Conservation (phyloP, 2,329 filamentous ascomycete species). For the Pseudopithomyces maydicus region DNA sequence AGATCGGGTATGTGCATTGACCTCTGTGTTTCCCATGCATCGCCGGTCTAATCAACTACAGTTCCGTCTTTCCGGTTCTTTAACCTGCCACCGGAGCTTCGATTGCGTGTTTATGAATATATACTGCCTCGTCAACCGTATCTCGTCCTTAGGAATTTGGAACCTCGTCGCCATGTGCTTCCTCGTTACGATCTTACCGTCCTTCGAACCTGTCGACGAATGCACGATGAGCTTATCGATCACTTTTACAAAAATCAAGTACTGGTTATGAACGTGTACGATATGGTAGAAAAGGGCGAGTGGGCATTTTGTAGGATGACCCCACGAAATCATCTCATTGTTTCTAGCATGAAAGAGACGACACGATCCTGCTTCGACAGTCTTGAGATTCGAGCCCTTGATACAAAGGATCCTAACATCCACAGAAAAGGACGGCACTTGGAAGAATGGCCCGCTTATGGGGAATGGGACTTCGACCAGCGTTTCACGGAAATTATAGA, state of each 20-base stretch:
- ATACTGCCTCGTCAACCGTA: constrained; percentile 9
- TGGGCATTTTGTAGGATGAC: background rate
- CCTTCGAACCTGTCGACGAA: constrained; percentile 7
- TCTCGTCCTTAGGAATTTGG: constrained; percentile 10
- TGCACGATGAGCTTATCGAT: constrained; percentile 9
- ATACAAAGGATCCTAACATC: constrained; percentile 6
- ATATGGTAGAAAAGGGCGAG: background rate
- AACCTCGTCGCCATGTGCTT: constrained; percentile 8
- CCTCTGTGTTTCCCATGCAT: background rate
- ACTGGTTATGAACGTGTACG: constrained; percentile 10
- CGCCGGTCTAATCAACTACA: background rate
- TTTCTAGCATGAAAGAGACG: constrained; percentile 3
- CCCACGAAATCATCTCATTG: constrained; percentile 8
- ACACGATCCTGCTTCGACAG: constrained; percentile 7
- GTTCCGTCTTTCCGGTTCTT: constrained; percentile 11
- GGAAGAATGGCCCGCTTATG: constrained; percentile 1
- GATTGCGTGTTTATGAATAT: constrained; percentile 8
- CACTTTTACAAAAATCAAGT: constrained; percentile 12
- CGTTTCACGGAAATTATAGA: constrained; percentile 9
- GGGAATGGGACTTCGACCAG: background rate
- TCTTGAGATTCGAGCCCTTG: constrained; percentile 2
- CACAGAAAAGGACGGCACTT: constrained; percentile 7
- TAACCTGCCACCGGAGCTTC: constrained; percentile 8
- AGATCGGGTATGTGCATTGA: background rate
- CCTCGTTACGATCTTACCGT: constrained; percentile 11